Evolutionary conservation across 1,284 basidiomycete genomes (phyloP).

Genomic region (Pascua sp.): DNA sequence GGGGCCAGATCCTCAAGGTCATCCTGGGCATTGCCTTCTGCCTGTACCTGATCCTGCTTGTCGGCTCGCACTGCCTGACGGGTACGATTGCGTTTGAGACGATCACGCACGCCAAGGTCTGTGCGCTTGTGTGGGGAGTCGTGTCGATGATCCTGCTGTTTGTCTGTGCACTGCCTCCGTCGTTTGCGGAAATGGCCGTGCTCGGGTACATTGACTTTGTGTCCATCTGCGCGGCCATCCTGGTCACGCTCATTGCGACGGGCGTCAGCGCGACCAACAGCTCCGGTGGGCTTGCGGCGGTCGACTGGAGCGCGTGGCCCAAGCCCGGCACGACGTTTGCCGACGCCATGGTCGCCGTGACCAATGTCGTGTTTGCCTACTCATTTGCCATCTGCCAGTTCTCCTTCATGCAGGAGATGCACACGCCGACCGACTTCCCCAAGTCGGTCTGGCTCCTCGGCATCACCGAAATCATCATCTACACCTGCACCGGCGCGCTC

Average conservation of each 20-base stretch:
- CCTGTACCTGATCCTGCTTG: constrained; percentile 13
- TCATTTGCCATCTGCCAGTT: constrained; percentile 21
- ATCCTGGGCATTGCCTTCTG: constrained; percentile 7
- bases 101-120: constrained; percentile 9
- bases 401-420: constrained; percentile 22
- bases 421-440: constrained; percentile 21
- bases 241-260: constrained; percentile 37
- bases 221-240: constrained; percentile 26
- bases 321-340: constrained; percentile 28
- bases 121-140: constrained; percentile 11
- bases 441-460: constrained; percentile 36
- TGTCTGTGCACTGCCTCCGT: constrained; percentile 13
- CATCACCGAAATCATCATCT: constrained; percentile 22
- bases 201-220: constrained; percentile 42
- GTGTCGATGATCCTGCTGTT: constrained; percentile 15
- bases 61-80: constrained; percentile 14
- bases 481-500: constrained; percentile 33
- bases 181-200: constrained; percentile 28
- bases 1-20: not conserved
- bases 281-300: constrained; percentile 26
- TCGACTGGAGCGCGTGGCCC: constrained; percentile 30
- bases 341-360: constrained; percentile 33
- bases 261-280: constrained; percentile 18
- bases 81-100: constrained; percentile 15
- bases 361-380: constrained; percentile 35